Evolutionary conservation across 805 yeast species (phyloP).

Genomic region (Pichia insulana): DNA sequence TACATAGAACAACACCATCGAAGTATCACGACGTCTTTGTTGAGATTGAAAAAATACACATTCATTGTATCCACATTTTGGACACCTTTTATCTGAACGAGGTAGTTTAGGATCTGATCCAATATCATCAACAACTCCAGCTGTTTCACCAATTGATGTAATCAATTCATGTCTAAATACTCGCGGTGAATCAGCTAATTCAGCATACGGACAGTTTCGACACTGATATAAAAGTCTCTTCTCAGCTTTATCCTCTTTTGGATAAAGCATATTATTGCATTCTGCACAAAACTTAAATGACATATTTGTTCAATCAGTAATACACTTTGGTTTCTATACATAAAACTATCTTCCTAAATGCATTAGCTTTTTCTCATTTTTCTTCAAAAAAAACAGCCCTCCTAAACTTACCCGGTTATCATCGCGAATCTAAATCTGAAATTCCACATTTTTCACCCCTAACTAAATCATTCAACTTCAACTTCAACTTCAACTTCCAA

Average conservation of each 20-base stretch:
- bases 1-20: constrained; percentile 90
- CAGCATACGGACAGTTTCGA: constrained; percentile 90
- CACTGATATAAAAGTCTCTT: constrained; percentile 79
- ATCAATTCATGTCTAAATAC: constrained; percentile 90
- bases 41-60: constrained; percentile 97
- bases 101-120: constrained; percentile 98
- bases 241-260: constrained; percentile 83
- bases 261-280: constrained; percentile 97
- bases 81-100: constrained; percentile 88
- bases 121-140: constrained; percentile 93
- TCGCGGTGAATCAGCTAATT: constrained; percentile 77
- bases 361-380: too few relatives aligned
- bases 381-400: too few relatives aligned
- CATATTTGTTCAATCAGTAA: constrained; percentile 10
- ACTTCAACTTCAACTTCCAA: too few relatives aligned
- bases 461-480: neutral
- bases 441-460: too few relatives aligned
- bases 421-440: too few relatives aligned
- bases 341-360: too few relatives aligned
- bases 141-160: constrained; percentile 88
- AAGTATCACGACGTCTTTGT: constrained; percentile 89
- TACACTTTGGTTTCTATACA: too few relatives aligned
- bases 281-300: constrained; percentile 94
- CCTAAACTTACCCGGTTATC: neutral
- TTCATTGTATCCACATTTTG: constrained; percentile 76